Evolutionary conservation across 495 filamentous ascomycete genomes (phyloP).

Genomic region (Penicillium paradoxum): DNA sequence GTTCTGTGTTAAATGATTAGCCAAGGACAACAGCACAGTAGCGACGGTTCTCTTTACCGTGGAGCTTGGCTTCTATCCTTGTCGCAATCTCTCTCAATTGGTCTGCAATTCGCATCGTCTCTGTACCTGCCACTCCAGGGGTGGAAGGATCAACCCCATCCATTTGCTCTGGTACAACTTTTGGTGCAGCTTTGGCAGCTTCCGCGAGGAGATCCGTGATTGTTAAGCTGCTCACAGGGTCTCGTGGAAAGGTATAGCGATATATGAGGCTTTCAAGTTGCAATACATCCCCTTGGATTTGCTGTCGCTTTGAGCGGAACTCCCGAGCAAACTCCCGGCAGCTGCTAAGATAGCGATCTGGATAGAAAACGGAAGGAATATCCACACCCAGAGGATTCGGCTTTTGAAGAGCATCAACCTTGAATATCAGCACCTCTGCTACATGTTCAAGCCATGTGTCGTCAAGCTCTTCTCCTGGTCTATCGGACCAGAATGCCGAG

Average conservation of each 20-base stretch:
- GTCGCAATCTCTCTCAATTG: conserved; percentile 36
- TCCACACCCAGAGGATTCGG: conserved; percentile 53
- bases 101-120: conserved; percentile 28
- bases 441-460: conserved; percentile 51
- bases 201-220: conserved; percentile 34
- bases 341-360: conserved; percentile 68
- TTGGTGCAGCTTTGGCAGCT: conserved; percentile 26
- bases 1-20: conserved; percentile 33
- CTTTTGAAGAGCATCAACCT: conserved; percentile 44
- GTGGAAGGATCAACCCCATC: conserved; percentile 16
- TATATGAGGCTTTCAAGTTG: conserved; percentile 35
- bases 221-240: conserved; percentile 19
- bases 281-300: conserved; percentile 36
- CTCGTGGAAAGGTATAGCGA: conserved; percentile 28
- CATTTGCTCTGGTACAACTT: conserved; percentile 21
- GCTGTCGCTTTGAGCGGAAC: conserved; percentile 38
- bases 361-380: conserved; percentile 67
- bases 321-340: conserved; percentile 50
- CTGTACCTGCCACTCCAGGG: conserved; percentile 17
- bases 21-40: background rate
- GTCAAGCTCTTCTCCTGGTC: conserved; percentile 46
- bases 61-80: conserved; percentile 48
- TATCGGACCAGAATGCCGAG: conserved; percentile 56
- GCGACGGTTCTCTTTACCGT: conserved; percentile 27
- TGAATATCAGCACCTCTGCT: conserved; percentile 65